Conservation (phyloP, 768 basidiomycete species). For the Lyophyllum atratum region DNA sequence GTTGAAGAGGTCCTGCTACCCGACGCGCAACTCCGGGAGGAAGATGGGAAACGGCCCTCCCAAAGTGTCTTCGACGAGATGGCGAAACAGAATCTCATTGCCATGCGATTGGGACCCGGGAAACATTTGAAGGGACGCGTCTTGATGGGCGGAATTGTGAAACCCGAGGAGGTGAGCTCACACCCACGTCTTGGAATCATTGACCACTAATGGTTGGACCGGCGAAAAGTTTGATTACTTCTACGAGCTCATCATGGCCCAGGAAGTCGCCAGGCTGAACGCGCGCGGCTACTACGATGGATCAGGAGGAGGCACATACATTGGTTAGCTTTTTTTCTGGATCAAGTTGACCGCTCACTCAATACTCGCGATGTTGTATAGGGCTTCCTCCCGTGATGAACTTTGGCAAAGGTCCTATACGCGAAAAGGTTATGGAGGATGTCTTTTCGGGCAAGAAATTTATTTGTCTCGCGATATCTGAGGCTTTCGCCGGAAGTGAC, state of each 20-base stretch:
- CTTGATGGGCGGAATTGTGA: conserved; percentile 73
- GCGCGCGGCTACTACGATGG: conserved; percentile 82
- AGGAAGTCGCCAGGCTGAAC: conserved; percentile 69
- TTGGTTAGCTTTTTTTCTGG: conserved; percentile 21
- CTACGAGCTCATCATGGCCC: conserved; percentile 74
- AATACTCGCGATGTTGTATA: conserved; percentile 6
- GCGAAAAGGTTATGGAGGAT: conserved; percentile 60
- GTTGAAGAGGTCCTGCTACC: conserved; percentile 67
- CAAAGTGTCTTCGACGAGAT: conserved; percentile 73
- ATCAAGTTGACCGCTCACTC: not conserved
- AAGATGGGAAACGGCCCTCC: conserved; percentile 78
- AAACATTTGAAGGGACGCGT: conserved; percentile 77
- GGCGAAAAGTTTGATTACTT: conserved; percentile 74
- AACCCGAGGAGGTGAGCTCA: conserved; percentile 65
- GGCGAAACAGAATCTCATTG: conserved; percentile 42
- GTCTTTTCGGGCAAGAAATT: conserved; percentile 64
- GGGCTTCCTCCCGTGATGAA: conserved; percentile 83
- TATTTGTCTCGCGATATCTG: conserved; percentile 79
- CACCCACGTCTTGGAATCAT: not conserved
- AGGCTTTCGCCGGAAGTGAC: conserved; percentile 83
- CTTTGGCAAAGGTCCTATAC: conserved; percentile 67
- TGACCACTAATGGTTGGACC: too few relatives aligned
- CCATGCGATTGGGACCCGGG: conserved; percentile 87
- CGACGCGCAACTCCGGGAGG: conserved; percentile 64
- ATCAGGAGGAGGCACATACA: conserved; percentile 48